A percentile compares a stretch with the other conserved stretches of the same genome.
Evolutionary conservation across 2,329 filamentous ascomycete genomes (phyloP).

Genomic region (Cadophora sp.): DNA sequence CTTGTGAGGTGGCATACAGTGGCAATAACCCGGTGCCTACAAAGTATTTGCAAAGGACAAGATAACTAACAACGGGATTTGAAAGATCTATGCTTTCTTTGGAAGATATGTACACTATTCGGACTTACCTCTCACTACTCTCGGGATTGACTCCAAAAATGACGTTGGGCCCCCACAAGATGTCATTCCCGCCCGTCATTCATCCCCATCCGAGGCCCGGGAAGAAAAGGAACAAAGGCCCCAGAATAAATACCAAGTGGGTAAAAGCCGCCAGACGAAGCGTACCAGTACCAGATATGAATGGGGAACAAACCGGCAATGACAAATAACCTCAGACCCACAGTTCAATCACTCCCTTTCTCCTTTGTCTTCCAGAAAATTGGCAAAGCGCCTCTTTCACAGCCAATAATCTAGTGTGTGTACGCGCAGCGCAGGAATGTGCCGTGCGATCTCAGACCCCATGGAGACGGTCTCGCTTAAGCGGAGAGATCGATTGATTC

Average conservation of each 20-base stretch:
- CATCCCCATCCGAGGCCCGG: not conserved
- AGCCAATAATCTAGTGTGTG: not conserved
- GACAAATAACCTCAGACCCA: not conserved
- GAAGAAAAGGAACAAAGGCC: not conserved
- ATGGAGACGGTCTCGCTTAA: not conserved
- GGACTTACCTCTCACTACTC: not conserved
- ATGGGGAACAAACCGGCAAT: not conserved
- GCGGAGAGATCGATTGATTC: conserved; percentile 3
- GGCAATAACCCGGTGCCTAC: no score
- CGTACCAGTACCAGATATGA: not conserved
- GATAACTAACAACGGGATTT: not conserved
- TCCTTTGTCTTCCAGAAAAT: not conserved
- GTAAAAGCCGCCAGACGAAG: not conserved
- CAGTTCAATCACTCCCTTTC: not conserved
- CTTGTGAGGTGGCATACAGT: no score
- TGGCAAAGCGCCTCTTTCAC: conserved; percentile 1
- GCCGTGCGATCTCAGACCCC: not conserved
- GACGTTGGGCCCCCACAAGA: not conserved
- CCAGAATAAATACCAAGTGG: not conserved
- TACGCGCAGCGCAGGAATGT: not conserved
- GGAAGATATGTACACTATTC: not conserved
- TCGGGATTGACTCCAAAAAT: not conserved
- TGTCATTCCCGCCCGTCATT: not conserved
- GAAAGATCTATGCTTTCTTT: not conserved
- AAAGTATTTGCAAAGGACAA: no score